Base-by-base conservation (phyloP, 208 protist genomes). In the Leishmania martiniquensis region DNA sequence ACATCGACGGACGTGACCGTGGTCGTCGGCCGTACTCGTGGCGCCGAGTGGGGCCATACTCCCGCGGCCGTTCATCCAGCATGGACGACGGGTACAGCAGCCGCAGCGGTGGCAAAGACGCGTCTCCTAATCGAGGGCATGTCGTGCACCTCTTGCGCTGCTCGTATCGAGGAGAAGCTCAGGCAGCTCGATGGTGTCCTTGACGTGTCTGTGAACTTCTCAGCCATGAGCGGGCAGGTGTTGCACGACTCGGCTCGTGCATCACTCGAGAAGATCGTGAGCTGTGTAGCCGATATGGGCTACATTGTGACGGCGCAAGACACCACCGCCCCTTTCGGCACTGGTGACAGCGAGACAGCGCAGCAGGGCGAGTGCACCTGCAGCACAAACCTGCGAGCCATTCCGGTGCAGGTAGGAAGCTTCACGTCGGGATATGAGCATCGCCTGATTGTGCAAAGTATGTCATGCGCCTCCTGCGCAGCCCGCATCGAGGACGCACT, bases 391-490 rank as follows among this genome's bases (percentile, higher is more conserved):
- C 57, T 81, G 72, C 77, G 59, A 62, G 75, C 76, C 49, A 32
- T 76, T 5, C 77, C 78, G 2, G 57, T 84, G 49, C 22, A 77
- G 47, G 55, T 71, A 3, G 79, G 63, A 37, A 69, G 65, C 32
- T 65, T 75, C 32, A 63, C 74, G 34, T 81, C 73, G 10, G 78
- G 62, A 44, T 80, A 81, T 54, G 81, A 81, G 39, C 76, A 85
- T 66, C 73, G 67, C 9, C 45, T 96, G 4, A 42, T 92, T 17
- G 82, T 98, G 47, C 62, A 92, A 55, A 95, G 96, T 42, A 98
- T 98, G 97, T 95, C 96, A 51, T 98, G 97, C 80, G 87, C 86
- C n/a, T 95, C 94, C 13, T 98, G 97, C 77, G 94, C 96, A 34
- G 85, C 88, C 22, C 89, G 88, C 9, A 97, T 99, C 47, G 96